Conservation (phyloP, 2,329 filamentous ascomycete genomes). For the Drechslerella dactyloides region DNA sequence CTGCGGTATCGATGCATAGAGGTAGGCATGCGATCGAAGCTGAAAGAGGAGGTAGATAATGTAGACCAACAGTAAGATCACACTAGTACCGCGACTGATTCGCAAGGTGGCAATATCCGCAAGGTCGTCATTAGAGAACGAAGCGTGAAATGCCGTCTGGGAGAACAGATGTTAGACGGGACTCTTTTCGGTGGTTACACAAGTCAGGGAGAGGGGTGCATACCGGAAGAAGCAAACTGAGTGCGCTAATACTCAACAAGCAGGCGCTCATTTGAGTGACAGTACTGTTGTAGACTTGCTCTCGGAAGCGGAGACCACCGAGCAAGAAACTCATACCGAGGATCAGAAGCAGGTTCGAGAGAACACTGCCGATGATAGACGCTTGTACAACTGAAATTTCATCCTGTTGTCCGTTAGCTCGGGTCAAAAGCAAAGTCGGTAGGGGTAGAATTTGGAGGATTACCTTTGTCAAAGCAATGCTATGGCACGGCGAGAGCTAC, state of each 20-base stretch:
- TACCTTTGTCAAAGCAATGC: slow-evolving; percentile 76
- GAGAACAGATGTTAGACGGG: slow-evolving; percentile 1
- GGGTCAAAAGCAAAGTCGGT: background rate
- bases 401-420: slow-evolving; percentile 62
- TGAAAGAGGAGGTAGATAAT: slow-evolving; percentile 86
- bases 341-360: slow-evolving; percentile 86
- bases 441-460: slow-evolving; percentile 45
- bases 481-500: slow-evolving; percentile 57
- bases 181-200: background rate
- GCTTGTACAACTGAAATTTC: slow-evolving; percentile 92
- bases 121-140: slow-evolving; percentile 68
- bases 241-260: slow-evolving; percentile 85
- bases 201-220: slow-evolving; percentile 56
- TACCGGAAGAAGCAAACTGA: slow-evolving; percentile 82
- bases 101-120: slow-evolving; percentile 77
- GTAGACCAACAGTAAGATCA: slow-evolving; percentile 86
- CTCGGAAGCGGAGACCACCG: slow-evolving; percentile 82
- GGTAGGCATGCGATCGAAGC: slow-evolving; percentile 78
- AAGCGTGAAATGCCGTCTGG: slow-evolving; percentile 87
- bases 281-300: slow-evolving; percentile 94
- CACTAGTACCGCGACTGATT: slow-evolving; percentile 77
- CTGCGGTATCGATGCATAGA: slow-evolving; percentile 91
- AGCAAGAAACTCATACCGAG: slow-evolving; percentile 90
- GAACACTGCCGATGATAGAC: slow-evolving; percentile 84
- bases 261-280: slow-evolving; percentile 97